phyloP scores from a whole-genome alignment of 371 early-diverging fungal species.

The Apophysomyces trapeziformis region DNA sequence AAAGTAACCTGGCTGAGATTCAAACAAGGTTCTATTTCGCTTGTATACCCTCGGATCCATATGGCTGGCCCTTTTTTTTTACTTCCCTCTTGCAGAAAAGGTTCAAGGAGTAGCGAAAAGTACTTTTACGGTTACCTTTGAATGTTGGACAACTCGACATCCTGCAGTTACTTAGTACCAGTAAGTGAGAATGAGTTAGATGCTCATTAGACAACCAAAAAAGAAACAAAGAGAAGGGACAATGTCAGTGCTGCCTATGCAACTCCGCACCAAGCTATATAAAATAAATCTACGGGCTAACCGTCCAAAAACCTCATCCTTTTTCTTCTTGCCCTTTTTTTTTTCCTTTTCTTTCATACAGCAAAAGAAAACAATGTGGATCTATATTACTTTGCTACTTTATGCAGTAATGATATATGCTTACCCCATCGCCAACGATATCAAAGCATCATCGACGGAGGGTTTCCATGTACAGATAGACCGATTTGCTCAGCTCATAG shows the following conservation, averaged over 20 bases:
- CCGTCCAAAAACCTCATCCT: not conserved
- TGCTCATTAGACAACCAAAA: not conserved
- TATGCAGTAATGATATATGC: not conserved
- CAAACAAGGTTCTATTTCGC: not conserved
- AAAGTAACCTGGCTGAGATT: not conserved
- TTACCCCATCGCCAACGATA: not conserved
- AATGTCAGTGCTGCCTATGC: not conserved
- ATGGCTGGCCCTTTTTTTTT: not conserved
- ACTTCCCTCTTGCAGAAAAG: not conserved
- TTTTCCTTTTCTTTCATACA: not conserved
- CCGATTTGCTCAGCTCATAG: constrained; percentile 40
- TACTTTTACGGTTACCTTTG: not conserved
- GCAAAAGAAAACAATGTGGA: not conserved
- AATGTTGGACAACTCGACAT: not conserved
- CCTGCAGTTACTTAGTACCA: not conserved
- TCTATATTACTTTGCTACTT: not conserved
- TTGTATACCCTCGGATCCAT: not conserved
- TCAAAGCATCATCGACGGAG: not conserved
- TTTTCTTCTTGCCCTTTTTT: constrained; percentile 1
- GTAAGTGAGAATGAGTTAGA: not conserved
- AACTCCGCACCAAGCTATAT: constrained; percentile 8
- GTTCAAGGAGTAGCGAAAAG: not conserved
- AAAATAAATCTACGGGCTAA: not conserved
- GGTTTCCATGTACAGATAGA: constrained; percentile 29
- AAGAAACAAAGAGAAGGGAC: not conserved